Evolutionary conservation across 805 yeast species (phyloP).

Genomic region (Wickerhamiella qilinensis): DNA sequence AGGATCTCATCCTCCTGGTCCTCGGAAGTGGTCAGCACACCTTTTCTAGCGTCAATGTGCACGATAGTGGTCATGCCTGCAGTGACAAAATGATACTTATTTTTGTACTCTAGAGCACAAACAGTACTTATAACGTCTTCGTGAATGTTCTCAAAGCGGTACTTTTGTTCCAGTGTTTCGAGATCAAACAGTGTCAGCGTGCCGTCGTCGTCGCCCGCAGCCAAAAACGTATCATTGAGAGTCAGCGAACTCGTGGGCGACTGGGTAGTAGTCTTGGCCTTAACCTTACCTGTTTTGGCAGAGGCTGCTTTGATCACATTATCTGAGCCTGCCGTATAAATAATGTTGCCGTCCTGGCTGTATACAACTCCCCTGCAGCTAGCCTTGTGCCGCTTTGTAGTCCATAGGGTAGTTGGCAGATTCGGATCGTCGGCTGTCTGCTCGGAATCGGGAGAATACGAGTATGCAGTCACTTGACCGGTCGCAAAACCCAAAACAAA

Average conservation of each 20-base stretch:
- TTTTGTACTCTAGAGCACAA: slow-evolving; percentile 49
- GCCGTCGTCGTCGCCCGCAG: slow-evolving; percentile 52
- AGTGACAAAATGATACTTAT: slow-evolving; percentile 64
- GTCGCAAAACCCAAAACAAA: slow-evolving; percentile 63
- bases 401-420: slow-evolving; percentile 37
- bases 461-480: slow-evolving; percentile 52
- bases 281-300: slow-evolving; percentile 59
- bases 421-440: slow-evolving; percentile 17
- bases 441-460: slow-evolving; percentile 37
- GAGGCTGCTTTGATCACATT: slow-evolving; percentile 59
- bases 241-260: slow-evolving; percentile 17
- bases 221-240: slow-evolving; percentile 20
- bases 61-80: slow-evolving; percentile 72
- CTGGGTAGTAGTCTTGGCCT: slow-evolving; percentile 29
- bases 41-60: slow-evolving; percentile 64
- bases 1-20: slow-evolving; percentile 91
- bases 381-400: slow-evolving; percentile 79
- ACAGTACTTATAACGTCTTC: slow-evolving; percentile 57
- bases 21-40: slow-evolving; percentile 50
- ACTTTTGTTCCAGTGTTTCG: slow-evolving; percentile 35
- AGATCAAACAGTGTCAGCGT: slow-evolving; percentile 41
- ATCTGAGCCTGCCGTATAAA: slow-evolving; percentile 69
- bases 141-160: slow-evolving; percentile 39
- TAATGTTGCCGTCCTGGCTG: slow-evolving; percentile 43
- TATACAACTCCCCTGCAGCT: slow-evolving; percentile 63